Percentiles rank a stretch among this genome's conserved stretches.
phyloP scores from a whole-genome alignment of 2,329 filamentous ascomycete genomes.

The Aspergillus arachidicola region DNA sequence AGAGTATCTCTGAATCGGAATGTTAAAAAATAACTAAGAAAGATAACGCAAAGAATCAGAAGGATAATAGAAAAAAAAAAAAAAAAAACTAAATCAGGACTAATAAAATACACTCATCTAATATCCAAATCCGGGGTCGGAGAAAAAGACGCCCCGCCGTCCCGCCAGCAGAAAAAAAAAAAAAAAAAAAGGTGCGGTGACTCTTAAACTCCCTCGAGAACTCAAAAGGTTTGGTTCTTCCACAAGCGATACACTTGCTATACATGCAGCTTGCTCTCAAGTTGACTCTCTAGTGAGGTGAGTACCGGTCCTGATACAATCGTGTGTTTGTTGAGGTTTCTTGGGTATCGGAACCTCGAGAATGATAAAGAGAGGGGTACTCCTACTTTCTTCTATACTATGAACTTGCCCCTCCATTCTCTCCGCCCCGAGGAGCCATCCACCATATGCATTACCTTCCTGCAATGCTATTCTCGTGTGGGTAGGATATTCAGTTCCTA shows the following conservation, averaged over 20 bases:
- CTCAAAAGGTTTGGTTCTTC: slow-evolving; percentile 2
- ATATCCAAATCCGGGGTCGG: slow-evolving; percentile 24
- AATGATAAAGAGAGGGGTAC: slow-evolving; percentile 14
- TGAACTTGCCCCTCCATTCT: slow-evolving; percentile 11
- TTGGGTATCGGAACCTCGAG: background rate
- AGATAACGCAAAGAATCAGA: too few species aligned
- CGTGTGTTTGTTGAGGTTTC: background rate
- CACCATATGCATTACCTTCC: background rate
- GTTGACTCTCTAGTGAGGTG: slow-evolving; percentile 22
- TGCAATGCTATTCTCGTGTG: background rate
- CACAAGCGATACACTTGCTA: background rate
- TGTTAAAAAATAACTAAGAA: background rate
- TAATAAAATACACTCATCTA: background rate
- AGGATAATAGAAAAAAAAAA: background rate
- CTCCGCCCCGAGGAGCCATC: background rate
- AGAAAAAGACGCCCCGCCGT: slow-evolving; percentile 22
- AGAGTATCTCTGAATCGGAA: background rate
- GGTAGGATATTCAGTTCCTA: background rate
- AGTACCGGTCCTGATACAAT: slow-evolving; percentile 8
- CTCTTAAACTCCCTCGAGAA: background rate
- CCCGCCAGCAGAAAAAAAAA: slow-evolving; percentile 17
- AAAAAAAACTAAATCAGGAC: background rate
- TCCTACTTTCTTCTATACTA: background rate
- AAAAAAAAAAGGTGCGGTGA: slow-evolving; percentile 6
- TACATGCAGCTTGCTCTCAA: slow-evolving; percentile 17